Evolutionary conservation across 2,329 filamentous ascomycete species (phyloP), one percentile per base, ranked within the genome.

Genomic region (Colletotrichum orchidophilum): DNA sequence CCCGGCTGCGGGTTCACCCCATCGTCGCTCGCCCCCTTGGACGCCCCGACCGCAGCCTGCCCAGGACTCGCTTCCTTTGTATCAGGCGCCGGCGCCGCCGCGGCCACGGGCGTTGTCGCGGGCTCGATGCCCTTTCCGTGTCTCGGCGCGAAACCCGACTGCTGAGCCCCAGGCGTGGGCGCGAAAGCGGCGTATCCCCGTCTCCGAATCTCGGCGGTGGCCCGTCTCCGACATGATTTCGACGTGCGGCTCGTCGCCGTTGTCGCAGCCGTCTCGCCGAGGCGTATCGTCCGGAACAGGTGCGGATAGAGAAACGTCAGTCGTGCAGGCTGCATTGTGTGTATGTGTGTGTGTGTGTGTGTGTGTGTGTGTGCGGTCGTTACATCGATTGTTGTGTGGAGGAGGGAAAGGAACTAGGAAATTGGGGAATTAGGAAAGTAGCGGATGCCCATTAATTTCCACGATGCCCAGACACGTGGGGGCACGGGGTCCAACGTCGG

Each of bases 301-400:
- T 90, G 89, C 55, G 92, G 91, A 75, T 93, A 93, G 21, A 94
- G 84, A 76, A 93, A 93, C 18, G 89, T 88, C 71, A 94, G 83
- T 76, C 91, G 86, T 71, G 85, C 83, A 27, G 87, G 85, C 73
- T 91, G 86, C 90, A 94, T 94, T 72, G 76, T 65, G n/a, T 50
- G 39, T 5, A 26, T 9, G 9, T 46, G 63, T 26, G 3, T 35
- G 21, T 42, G n/a, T n/a, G n/a, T 27, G 13, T 64, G 31, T 29
- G 21, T n/a, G n/a, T 66, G 21, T 39, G 55, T 50, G 57, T 29
- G 29, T n/a, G 21, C 31, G n/a, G 15, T 29, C 15, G 26, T 15
- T 8, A 26, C 5, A 13, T 15, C 15, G 31, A 26, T 15, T 7
- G 26, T 52, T 6, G 27, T 12, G n/a, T 8, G 21, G 8, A 24